Percentiles rank a stretch among this genome's conserved stretches.
These are phyloP conservation scores for Colletotrichum eleusines DNA, from an alignment of 2,329 filamentous ascomycete species.

Conservation along the genomic window DNA sequence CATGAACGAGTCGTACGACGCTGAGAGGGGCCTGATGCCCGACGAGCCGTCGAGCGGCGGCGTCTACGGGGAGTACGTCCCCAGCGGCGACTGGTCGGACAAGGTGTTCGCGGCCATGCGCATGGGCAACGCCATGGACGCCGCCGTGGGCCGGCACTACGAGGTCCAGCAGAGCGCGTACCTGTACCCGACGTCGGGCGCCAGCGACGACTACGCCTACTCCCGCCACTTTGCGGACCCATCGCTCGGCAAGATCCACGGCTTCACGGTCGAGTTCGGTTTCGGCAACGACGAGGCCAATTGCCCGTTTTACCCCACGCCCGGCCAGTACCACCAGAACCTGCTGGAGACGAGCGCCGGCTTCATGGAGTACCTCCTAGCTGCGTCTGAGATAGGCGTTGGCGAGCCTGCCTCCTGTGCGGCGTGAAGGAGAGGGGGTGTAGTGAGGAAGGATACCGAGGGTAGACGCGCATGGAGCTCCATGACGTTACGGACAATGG, in stretches of 20 bases:
- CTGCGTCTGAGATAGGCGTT: constrained; percentile 39
- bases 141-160: constrained; percentile 54
- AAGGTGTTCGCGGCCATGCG: constrained; percentile 50
- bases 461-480: not conserved
- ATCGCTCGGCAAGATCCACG: constrained; percentile 54
- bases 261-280: constrained; percentile 63
- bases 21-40: constrained; percentile 60
- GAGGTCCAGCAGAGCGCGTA: constrained; percentile 53
- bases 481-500: not conserved
- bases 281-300: constrained; percentile 49
- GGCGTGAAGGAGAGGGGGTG: not conserved
- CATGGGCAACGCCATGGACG: constrained; percentile 56
- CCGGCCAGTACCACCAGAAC: constrained; percentile 56
- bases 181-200: constrained; percentile 61
- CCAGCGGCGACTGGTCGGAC: constrained; percentile 50
- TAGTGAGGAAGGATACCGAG: not conserved
- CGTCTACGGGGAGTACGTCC: constrained; percentile 61
- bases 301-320: constrained; percentile 61
- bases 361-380: constrained; percentile 60
- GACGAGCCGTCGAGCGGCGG: constrained; percentile 49
- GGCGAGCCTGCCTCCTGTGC: constrained; percentile 37
- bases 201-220: constrained; percentile 61
- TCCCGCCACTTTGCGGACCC: constrained; percentile 56
- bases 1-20: constrained; percentile 63
- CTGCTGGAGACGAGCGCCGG: constrained; percentile 59